Conservation (phyloP, 1,284 basidiomycete species). For the Moesziomyces globuligerus region DNA sequence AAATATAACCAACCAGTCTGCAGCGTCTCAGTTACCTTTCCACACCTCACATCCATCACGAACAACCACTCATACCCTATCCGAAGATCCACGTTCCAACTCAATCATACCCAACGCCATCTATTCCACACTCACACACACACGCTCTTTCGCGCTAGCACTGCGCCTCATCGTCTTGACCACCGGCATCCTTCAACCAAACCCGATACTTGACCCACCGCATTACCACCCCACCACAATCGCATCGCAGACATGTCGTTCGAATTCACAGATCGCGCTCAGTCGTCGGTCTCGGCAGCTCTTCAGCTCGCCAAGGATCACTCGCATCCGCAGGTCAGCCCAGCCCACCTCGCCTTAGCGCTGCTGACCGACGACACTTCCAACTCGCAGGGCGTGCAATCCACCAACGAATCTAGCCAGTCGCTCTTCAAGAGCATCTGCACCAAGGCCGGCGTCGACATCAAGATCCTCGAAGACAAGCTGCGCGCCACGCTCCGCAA, state of each 20-base stretch:
- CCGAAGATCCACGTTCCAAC: no score
- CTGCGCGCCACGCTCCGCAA: conserved; percentile 59
- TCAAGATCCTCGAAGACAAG: conserved; percentile 61
- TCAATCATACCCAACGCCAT: no score
- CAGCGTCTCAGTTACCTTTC: no score
- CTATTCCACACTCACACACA: no score
- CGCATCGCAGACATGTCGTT: conserved; percentile 51
- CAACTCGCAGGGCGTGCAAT: conserved; percentile 55
- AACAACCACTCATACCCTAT: no score
- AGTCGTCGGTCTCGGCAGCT: conserved; percentile 75
- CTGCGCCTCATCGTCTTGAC: no score
- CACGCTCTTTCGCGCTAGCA: no score
- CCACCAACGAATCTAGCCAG: conserved; percentile 65
- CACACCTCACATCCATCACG: background rate
- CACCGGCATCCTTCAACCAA: conserved; percentile 1
- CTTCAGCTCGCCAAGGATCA: conserved; percentile 84
- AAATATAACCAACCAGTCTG: no score
- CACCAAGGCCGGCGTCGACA: conserved; percentile 80
- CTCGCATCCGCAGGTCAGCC: conserved; percentile 77
- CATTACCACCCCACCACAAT: no score
- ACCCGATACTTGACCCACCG: no score
- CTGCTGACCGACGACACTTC: conserved; percentile 73
- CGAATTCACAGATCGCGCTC: conserved; percentile 82
- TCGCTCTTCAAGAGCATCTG: conserved; percentile 81
- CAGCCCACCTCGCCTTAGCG: conserved; percentile 79